These are phyloP conservation scores for Raddia guianensis DNA, from an alignment of 176 grass and related monocot species.

Conservation along the genomic window DNA sequence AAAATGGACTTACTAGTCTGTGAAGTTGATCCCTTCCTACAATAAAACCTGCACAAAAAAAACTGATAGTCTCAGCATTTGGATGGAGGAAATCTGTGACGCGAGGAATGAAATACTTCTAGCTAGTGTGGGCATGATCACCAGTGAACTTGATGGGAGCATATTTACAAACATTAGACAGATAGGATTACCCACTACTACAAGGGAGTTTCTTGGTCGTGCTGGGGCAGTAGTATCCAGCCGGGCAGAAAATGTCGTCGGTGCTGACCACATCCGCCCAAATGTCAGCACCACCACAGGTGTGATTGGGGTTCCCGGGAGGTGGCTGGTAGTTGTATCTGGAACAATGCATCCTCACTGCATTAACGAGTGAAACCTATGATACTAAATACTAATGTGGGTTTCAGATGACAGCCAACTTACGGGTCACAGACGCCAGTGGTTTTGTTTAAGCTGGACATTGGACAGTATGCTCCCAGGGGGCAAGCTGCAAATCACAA, in stretches of 20 bases:
- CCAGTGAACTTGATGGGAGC: background rate
- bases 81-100: background rate
- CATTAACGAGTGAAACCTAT: background rate
- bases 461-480: constrained; percentile 86
- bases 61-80: constrained; percentile 21
- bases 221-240: constrained; percentile 94
- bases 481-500: constrained; percentile 71
- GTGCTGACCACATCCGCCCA: constrained; percentile 79
- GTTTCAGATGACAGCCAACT: constrained; percentile 32
- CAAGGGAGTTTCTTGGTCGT: constrained; percentile 86
- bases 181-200: constrained; percentile 97
- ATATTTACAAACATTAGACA: constrained; percentile 47
- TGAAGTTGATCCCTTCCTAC: constrained; percentile 82
- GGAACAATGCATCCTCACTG: constrained; percentile 11
- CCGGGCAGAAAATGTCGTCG: constrained; percentile 81
- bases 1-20: constrained; percentile 64
- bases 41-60: constrained; percentile 70
- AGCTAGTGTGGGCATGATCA: background rate
- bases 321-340: constrained; percentile 89
- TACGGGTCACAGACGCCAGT: constrained; percentile 92
- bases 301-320: constrained; percentile 81
- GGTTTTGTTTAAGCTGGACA: constrained; percentile 65
- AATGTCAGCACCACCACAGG: constrained; percentile 73
- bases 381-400: background rate
- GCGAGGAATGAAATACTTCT: background rate